Evolutionary conservation across 2,329 filamentous ascomycete genomes (phyloP).

Genomic region (Beauveria caledonica): DNA sequence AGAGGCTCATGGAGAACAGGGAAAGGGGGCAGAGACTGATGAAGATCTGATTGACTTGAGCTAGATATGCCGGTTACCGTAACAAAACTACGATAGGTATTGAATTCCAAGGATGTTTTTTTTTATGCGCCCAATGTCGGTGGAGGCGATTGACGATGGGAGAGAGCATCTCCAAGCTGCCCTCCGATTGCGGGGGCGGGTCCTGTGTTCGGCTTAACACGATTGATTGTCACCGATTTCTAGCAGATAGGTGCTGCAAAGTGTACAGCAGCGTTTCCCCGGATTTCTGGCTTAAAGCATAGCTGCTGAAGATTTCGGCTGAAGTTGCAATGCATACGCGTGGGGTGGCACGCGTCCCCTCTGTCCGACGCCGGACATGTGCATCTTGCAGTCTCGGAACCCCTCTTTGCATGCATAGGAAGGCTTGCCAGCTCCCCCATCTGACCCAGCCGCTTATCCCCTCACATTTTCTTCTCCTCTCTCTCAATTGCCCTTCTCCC

Average conservation of each 20-base stretch:
- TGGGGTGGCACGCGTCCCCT: neutral
- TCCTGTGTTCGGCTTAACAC: neutral
- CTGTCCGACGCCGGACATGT: neutral
- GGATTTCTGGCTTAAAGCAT: neutral
- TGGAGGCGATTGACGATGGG: too few relatives aligned
- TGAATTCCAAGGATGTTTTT: too few relatives aligned
- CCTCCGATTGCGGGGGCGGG: conserved; percentile 5
- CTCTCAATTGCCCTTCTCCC: neutral
- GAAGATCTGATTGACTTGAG: too few relatives aligned
- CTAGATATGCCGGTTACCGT: too few relatives aligned
- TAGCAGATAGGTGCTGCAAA: neutral
- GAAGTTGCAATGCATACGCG: neutral
- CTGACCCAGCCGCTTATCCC: neutral
- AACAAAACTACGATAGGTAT: too few relatives aligned
- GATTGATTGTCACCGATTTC: neutral
- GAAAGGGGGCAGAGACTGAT: too few relatives aligned
- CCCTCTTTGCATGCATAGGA: neutral
- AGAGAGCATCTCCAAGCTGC: neutral
- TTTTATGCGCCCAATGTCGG: too few relatives aligned
- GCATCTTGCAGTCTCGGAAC: neutral
- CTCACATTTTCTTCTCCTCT: too few relatives aligned
- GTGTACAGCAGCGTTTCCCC: too few relatives aligned
- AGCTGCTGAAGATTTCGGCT: neutral
- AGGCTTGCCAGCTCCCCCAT: too few relatives aligned
- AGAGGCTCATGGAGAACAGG: too few relatives aligned